Percentiles rank a stretch among this genome's conserved stretches.
Evolutionary conservation across 1,284 basidiomycete genomes (phyloP).

Genomic region (Trichosporon faecale): DNA sequence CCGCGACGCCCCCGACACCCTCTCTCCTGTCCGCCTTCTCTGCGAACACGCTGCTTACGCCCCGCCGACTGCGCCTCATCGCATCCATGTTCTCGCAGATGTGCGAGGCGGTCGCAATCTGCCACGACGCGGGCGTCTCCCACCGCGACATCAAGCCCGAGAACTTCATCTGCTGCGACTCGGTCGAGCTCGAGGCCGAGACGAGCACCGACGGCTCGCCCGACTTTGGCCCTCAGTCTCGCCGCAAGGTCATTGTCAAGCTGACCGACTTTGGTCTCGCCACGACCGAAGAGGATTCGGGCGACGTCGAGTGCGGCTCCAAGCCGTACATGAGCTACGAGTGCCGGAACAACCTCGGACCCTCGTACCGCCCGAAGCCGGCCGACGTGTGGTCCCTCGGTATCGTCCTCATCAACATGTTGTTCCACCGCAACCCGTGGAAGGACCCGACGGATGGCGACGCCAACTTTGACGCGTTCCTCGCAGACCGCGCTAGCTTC

Average conservation of each 20-base stretch:
- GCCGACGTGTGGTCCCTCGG: slow-evolving; percentile 99
- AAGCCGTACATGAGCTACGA: slow-evolving; percentile 99
- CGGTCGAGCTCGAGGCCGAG: slow-evolving; percentile 65
- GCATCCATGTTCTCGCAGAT: slow-evolving; percentile 97
- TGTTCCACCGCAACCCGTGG: slow-evolving; percentile 99
- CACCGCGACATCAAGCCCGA: slow-evolving; percentile 99
- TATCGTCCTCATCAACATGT: slow-evolving; percentile 97
- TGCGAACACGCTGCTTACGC: slow-evolving; percentile 76
- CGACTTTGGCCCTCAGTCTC: slow-evolving; percentile 48
- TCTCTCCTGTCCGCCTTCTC: slow-evolving; percentile 84
- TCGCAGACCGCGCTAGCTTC: slow-evolving; percentile 74
- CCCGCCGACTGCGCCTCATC: slow-evolving; percentile 82
- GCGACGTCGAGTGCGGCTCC: slow-evolving; percentile 97
- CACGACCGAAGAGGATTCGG: slow-evolving; percentile 79
- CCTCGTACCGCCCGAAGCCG: slow-evolving; percentile 86
- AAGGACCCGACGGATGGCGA: slow-evolving; percentile 79
- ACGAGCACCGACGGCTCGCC: slow-evolving; percentile 47
- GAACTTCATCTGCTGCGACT: slow-evolving; percentile 79
- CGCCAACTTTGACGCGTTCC: slow-evolving; percentile 77
- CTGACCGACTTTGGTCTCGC: slow-evolving; percentile 96
- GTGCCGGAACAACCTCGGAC: slow-evolving; percentile 94
- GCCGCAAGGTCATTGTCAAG: slow-evolving; percentile 73
- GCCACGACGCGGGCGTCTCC: slow-evolving; percentile 85
- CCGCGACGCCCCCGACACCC: slow-evolving; percentile 85
- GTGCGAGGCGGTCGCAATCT: slow-evolving; percentile 96